Evolutionary conservation across 139 green algal genomes (phyloP), one percentile per base, ranked within the genome.

Genomic region (Mesostigma viride): DNA sequence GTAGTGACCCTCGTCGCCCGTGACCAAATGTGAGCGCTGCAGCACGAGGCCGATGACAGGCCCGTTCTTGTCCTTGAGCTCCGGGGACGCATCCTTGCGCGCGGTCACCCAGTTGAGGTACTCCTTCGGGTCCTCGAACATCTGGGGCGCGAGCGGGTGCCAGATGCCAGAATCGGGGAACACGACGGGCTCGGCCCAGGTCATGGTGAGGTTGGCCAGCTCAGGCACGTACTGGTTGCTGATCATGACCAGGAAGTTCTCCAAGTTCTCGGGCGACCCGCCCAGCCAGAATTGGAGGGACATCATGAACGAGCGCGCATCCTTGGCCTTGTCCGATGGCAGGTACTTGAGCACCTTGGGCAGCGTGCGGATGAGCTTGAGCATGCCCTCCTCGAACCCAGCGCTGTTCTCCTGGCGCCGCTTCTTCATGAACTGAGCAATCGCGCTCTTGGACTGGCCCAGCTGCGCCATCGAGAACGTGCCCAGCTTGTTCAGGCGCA

Each of bases 211-310:
- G 36, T 82, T 84, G 81, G 95, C 88, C 26, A 95, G 75, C 3
- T 76, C 81, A 5, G 93, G 93, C 36, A 95, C 82, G 73, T 99
- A 99, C 2, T 78, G 72, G 68, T 85, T 56, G 34, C 73, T 62
- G 34, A 91, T 88, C 62, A 82, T 94, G 11, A 96, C 79, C 35
- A 99, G 74, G 79, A 99, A 87, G 85, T 97, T 97, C 85, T 98
- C 87, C 67, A 99, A 82, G 81, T 99, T 99, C 27, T 94, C 88
- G 31, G 86, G 75, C 77, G 93, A 95, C 51, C 93, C 93, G 46
- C 93, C 93, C 70, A 97, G 86, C 93, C 93, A 99, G 87, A 99
- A 99, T 85, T 99, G 93, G 61, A 99, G 89, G 35, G 84, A 87
- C 75, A 94, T 85, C 59, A 93, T 89, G 59, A 95, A 95, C 78